Conservation (phyloP, 257 asterid species). For the Lantana camara region DNA sequence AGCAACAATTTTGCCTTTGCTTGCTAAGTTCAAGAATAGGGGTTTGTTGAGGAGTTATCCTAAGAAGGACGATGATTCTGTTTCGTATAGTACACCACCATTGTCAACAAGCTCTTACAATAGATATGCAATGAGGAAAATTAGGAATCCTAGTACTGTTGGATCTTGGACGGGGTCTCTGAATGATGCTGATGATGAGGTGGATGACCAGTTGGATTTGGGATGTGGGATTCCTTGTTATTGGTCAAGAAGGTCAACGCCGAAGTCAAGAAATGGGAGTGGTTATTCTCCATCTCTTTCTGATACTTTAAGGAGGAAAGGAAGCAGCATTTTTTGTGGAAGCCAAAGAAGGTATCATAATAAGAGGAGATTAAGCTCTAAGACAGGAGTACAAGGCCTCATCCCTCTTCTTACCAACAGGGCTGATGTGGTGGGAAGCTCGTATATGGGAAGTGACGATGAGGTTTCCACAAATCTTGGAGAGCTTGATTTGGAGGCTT, state of each 20-base stretch:
- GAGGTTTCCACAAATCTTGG: slow-evolving; percentile 71
- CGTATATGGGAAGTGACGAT: slow-evolving; percentile 75
- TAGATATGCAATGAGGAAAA: slow-evolving; percentile 49
- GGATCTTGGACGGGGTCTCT: slow-evolving; percentile 89
- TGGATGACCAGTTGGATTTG: slow-evolving; percentile 78
- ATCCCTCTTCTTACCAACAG: slow-evolving; percentile 70
- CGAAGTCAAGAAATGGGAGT: slow-evolving; percentile 80
- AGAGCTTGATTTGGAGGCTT: slow-evolving; percentile 88
- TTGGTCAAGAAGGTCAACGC: slow-evolving; percentile 94
- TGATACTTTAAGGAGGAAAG: slow-evolving; percentile 85
- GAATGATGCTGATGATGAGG: slow-evolving; percentile 83
- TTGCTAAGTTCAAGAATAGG: slow-evolving; percentile 62
- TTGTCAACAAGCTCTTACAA: slow-evolving; percentile 75
- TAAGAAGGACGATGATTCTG: slow-evolving; percentile 72
- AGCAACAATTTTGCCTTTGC: slow-evolving; percentile 73
- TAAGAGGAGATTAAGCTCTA: slow-evolving; percentile 62
- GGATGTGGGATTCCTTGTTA: slow-evolving; percentile 98
- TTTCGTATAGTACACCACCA: slow-evolving; percentile 77
- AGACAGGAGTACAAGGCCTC: slow-evolving; percentile 54
- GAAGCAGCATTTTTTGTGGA: slow-evolving; percentile 75
- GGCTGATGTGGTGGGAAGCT: slow-evolving; percentile 48
- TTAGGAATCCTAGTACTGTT: slow-evolving; percentile 64
- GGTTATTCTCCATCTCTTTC: slow-evolving; percentile 87
- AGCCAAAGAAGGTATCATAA: slow-evolving; percentile 55
- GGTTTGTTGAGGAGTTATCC: slow-evolving; percentile 44